Evolutionary conservation across 2,329 filamentous ascomycete genomes (phyloP).

Genomic region (Xylaria sp.): DNA sequence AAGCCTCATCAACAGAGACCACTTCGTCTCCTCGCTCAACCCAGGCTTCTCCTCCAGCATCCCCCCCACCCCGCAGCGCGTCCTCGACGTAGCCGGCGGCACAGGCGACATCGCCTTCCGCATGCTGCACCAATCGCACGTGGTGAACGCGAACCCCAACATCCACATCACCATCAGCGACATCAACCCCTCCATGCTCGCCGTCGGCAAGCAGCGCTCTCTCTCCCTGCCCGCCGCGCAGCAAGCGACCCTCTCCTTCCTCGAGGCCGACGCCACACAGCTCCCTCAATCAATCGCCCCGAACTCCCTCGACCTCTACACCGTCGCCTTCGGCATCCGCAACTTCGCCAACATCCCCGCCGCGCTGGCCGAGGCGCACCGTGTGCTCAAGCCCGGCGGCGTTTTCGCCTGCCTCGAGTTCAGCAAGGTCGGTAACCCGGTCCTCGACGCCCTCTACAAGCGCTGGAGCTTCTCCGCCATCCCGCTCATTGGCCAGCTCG

Average conservation of each 20-base stretch:
- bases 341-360: conserved; percentile 95
- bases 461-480: conserved; percentile 96
- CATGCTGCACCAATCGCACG: conserved; percentile 87
- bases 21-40: conserved; percentile 92
- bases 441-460: conserved; percentile 91
- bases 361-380: conserved; percentile 83
- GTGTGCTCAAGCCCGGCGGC: conserved; percentile 92
- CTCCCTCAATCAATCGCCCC: conserved; percentile 69
- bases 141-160: conserved; percentile 80
- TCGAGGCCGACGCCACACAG: conserved; percentile 90
- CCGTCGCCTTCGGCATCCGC: conserved; percentile 95
- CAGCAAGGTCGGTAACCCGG: conserved; percentile 73
- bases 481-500: conserved; percentile 92
- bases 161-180: conserved; percentile 92
- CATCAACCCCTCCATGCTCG: conserved; percentile 96
- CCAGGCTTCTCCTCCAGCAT: conserved; percentile 70
- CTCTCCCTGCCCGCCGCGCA: conserved; percentile 65
- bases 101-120: conserved; percentile 98
- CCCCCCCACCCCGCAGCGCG: conserved; percentile 68
- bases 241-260: conserved; percentile 73
- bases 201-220: conserved; percentile 85
- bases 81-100: conserved; percentile 96
- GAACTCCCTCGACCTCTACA: conserved; percentile 87
- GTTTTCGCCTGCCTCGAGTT: conserved; percentile 98
- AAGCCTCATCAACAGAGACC: conserved; percentile 66